These are phyloP conservation scores for Coemansia sp. DNA, from an alignment of 192 early-diverging fungal genomes.

Conservation along the genomic window DNA sequence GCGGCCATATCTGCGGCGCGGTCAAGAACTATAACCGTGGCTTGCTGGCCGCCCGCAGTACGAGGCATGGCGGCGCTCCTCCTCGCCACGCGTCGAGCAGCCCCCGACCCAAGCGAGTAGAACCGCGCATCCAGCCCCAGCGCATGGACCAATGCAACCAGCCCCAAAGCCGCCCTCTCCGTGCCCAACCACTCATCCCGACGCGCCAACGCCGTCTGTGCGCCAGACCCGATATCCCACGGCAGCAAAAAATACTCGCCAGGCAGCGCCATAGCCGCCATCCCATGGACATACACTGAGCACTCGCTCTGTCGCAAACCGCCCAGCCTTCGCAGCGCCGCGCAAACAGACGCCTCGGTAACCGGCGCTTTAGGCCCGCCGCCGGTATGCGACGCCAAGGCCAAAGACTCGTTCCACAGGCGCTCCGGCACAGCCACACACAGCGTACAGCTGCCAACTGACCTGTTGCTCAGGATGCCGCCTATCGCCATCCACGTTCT, in stretches of 20 bases:
- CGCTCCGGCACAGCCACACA: conserved; percentile 27
- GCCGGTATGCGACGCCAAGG: conserved; percentile 8
- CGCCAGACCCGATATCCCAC: conserved; percentile 1
- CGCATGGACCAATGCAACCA: conserved; percentile 19
- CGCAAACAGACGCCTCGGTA: conserved; percentile 7
- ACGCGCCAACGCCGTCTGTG: conserved; percentile 1
- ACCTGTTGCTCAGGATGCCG: not conserved
- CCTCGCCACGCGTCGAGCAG: conserved; percentile 23
- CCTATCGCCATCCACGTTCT: conserved; percentile 21
- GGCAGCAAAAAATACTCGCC: conserved; percentile 28
- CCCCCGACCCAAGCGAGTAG: conserved; percentile 39
- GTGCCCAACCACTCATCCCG: conserved; percentile 12
- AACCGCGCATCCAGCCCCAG: conserved; percentile 25
- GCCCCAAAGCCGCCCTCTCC: conserved; percentile 30
- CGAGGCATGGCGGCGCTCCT: conserved; percentile 27
- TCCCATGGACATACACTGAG: not conserved
- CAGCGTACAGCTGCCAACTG: conserved; percentile 25
- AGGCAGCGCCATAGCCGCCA: conserved; percentile 12
- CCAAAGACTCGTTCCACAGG: conserved; percentile 29
- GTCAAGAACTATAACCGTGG: conserved; percentile 43
- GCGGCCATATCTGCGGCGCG: conserved; percentile 38
- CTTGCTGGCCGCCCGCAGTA: not conserved
- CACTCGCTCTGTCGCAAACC: not conserved
- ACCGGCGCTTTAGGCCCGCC: conserved; percentile 9
- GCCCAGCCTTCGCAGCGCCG: conserved; percentile 3